Evolutionary conservation across 345 rosid species (phyloP).

Genomic region (Camelina hispida): DNA sequence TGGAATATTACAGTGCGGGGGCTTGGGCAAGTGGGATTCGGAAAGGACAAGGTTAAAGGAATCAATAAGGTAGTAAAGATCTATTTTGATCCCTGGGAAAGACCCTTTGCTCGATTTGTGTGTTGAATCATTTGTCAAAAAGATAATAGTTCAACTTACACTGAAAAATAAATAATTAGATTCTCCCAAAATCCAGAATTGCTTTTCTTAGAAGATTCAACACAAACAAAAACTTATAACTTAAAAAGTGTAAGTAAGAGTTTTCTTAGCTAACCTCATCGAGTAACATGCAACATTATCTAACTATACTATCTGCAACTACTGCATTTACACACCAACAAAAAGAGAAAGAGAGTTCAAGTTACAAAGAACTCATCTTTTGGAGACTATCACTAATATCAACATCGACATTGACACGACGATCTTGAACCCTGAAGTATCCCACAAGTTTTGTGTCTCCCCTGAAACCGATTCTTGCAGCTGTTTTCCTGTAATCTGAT

Average conservation of each 20-base stretch:
- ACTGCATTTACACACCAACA: constrained; percentile 36
- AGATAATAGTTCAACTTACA: too few species aligned
- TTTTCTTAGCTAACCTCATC: constrained; percentile 7
- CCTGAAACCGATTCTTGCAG: constrained; percentile 32
- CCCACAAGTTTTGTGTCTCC: constrained; percentile 79
- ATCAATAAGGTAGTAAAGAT: too few species aligned
- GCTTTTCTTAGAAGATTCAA: too few species aligned
- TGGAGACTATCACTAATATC: constrained; percentile 75
- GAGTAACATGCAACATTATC: constrained; percentile 10
- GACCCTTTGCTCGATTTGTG: too few species aligned
- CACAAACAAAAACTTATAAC: too few species aligned
- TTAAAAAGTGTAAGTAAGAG: neutral
- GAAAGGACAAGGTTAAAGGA: too few species aligned
- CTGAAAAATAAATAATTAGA: too few species aligned
- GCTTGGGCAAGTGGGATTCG: too few species aligned
- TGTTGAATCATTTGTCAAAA: too few species aligned
- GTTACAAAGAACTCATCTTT: constrained; percentile 52
- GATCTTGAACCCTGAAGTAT: constrained; percentile 77
- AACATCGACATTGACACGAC: constrained; percentile 89
- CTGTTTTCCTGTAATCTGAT: constrained; percentile 63
- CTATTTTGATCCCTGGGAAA: too few species aligned
- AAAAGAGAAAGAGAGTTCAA: neutral
- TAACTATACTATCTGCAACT: constrained; percentile 35
- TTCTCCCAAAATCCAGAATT: too few species aligned
- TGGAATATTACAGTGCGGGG: too few species aligned